A percentile compares a stretch with the other conserved stretches of the same genome.
Evolutionary conservation across 1,139 yeast genomes (phyloP).

Genomic region (Geotrichum phurueaensis): DNA sequence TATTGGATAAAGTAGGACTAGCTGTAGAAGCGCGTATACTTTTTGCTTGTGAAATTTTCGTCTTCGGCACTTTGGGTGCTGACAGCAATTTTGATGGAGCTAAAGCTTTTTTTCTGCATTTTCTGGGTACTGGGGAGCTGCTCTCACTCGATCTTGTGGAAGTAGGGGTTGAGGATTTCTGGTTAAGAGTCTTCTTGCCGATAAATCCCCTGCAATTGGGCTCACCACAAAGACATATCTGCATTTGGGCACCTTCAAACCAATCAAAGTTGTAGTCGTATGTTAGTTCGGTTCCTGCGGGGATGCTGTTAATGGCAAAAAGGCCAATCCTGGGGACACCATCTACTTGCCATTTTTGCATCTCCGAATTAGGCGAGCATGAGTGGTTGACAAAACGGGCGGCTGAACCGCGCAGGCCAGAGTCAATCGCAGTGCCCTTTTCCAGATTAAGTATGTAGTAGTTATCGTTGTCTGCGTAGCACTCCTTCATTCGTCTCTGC

Average conservation of each 20-base stretch:
- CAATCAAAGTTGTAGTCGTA: constrained; percentile 42
- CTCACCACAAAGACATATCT: constrained; percentile 38
- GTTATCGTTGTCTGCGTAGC: constrained; percentile 27
- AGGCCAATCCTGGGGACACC: constrained; percentile 40
- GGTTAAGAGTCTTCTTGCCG: constrained; percentile 24
- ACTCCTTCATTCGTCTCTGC: constrained; percentile 30
- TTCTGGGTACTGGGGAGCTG: not conserved
- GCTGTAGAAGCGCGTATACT: not conserved
- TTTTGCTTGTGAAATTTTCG: not conserved
- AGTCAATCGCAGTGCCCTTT: constrained; percentile 38
- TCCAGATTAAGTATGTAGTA: constrained; percentile 38
- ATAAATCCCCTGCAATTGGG: constrained; percentile 38
- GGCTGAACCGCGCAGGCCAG: constrained; percentile 39
- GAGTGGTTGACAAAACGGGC: constrained; percentile 44
- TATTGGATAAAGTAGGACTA: not conserved
- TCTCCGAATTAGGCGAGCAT: constrained; percentile 40
- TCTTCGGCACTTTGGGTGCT: not conserved
- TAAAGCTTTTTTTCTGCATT: not conserved
- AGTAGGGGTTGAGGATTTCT: not conserved
- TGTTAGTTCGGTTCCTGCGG: constrained; percentile 37
- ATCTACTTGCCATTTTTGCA: constrained; percentile 42
- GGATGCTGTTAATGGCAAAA: constrained; percentile 37
- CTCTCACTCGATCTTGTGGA: not conserved
- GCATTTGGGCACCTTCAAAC: constrained; percentile 38
- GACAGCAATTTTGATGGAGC: not conserved